Conservation (phyloP, 1,139 yeast species). For the Hyphopichia burtonii region DNA sequence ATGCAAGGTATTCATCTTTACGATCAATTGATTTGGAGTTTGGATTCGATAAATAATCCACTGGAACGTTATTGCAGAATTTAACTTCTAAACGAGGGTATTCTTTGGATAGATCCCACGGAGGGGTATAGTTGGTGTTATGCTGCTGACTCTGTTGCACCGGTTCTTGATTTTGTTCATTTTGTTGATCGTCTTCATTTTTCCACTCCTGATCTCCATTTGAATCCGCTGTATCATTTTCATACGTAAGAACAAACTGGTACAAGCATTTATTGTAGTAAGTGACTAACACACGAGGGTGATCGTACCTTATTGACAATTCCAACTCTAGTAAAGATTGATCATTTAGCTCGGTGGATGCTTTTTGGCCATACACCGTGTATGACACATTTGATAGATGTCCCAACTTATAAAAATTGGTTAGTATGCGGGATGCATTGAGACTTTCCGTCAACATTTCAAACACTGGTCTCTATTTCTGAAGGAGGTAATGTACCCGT, state of each 20-base stretch:
- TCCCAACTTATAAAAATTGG: constrained; percentile 44
- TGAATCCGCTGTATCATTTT: constrained; percentile 11
- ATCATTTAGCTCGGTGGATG: constrained; percentile 25
- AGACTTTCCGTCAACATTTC: constrained; percentile 1
- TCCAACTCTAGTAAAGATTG: constrained; percentile 58
- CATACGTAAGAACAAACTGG: constrained; percentile 49
- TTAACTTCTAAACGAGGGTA: constrained; percentile 19
- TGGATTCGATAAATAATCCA: constrained; percentile 21
- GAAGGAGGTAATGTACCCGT: no score
- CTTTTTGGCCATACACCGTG: constrained; percentile 23
- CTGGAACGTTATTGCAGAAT: not conserved
- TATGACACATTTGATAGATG: constrained; percentile 34
- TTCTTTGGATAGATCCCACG: constrained; percentile 31
- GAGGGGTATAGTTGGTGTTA: constrained; percentile 3
- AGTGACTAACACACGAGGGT: constrained; percentile 54
- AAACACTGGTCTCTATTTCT: not conserved
- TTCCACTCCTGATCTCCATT: not conserved
- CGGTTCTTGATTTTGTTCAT: not conserved
- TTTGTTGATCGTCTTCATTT: not conserved
- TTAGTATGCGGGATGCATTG: constrained; percentile 26
- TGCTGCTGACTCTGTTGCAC: not conserved
- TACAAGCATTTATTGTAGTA: constrained; percentile 63
- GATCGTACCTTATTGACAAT: constrained; percentile 48
- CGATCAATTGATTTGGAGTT: constrained; percentile 17
- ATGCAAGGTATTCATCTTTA: constrained; percentile 30